These are phyloP conservation scores for Komagataella populi DNA, from an alignment of 805 yeast genomes.

Conservation along the genomic window DNA sequence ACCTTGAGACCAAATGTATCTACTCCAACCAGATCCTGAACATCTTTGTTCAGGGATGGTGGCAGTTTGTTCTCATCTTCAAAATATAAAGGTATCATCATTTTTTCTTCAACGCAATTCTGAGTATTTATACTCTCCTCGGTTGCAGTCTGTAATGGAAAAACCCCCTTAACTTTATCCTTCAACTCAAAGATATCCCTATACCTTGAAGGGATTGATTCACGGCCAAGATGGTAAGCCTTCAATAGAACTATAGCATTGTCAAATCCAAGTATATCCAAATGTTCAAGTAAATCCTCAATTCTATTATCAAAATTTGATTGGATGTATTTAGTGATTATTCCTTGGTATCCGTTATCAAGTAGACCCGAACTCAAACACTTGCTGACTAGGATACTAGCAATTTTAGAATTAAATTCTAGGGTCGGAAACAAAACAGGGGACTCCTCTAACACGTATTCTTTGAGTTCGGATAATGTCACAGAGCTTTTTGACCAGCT, in stretches of 20 bases:
- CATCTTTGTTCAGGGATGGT: constrained; percentile 31
- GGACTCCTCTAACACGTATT: background rate
- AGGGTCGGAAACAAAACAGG: background rate
- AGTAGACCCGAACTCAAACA: background rate
- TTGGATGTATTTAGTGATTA: background rate
- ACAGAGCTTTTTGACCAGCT: constrained; percentile 55
- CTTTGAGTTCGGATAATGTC: constrained; percentile 29
- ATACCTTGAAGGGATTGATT: constrained; percentile 13
- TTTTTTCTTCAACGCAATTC: background rate
- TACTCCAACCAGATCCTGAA: constrained; percentile 46
- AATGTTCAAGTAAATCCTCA: constrained; percentile 23
- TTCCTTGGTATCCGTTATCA: background rate
- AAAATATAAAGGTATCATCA: background rate
- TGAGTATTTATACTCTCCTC: background rate
- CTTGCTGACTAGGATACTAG: background rate
- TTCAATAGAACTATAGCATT: constrained; percentile 24
- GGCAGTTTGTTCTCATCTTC: background rate
- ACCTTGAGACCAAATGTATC: constrained; percentile 68
- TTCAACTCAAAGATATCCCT: constrained; percentile 9
- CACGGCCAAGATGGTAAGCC: constrained; percentile 8
- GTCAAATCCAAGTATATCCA: constrained; percentile 32
- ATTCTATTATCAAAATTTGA: constrained; percentile 8
- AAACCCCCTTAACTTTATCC: background rate
- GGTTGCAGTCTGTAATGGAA: background rate
- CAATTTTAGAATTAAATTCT: background rate